These are phyloP conservation scores for Acarospora socialis DNA, from an alignment of 2,329 filamentous ascomycete genomes.

Conservation along the genomic window DNA sequence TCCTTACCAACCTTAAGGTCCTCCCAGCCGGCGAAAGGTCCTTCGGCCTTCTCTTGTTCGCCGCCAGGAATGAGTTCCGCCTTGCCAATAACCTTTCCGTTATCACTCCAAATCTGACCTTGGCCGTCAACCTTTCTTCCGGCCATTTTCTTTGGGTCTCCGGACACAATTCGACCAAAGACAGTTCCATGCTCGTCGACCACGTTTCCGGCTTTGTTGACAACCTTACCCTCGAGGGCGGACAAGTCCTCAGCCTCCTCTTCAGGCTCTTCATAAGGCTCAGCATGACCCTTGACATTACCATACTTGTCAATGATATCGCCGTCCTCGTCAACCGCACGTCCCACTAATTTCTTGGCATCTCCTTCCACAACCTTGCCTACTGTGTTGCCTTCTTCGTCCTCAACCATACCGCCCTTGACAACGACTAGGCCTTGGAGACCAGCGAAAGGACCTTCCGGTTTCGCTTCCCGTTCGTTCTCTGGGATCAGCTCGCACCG, in stretches of 20 bases:
- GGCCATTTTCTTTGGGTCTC: conserved; percentile 40
- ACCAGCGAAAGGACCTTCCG: conserved; percentile 44
- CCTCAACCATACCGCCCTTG: conserved; percentile 48
- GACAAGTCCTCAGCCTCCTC: conserved; percentile 43
- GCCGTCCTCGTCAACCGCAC: conserved; percentile 65
- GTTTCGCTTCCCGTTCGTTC: conserved; percentile 39
- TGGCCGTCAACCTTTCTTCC: conserved; percentile 49
- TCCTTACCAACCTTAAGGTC: conserved; percentile 42
- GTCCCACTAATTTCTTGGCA: conserved; percentile 55
- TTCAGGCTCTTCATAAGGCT: conserved; percentile 36
- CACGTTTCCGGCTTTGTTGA: conserved; percentile 50
- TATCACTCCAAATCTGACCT: conserved; percentile 50
- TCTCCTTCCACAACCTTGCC: conserved; percentile 60
- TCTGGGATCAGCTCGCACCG: conserved; percentile 44
- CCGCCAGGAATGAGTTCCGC: conserved; percentile 42
- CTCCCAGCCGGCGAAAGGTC: conserved; percentile 47
- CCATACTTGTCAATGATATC: conserved; percentile 68
- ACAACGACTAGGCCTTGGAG: conserved; percentile 42
- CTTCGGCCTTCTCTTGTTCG: conserved; percentile 35
- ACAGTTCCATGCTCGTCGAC: conserved; percentile 46
- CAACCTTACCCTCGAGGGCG: conserved; percentile 44
- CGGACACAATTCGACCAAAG: conserved; percentile 43
- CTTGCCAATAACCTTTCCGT: conserved; percentile 45
- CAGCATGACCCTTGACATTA: conserved; percentile 44
- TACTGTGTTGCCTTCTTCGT: conserved; percentile 65